Base-by-base conservation (phyloP, 352 stramenopile species). In the Elongisporangium undulatum region DNA sequence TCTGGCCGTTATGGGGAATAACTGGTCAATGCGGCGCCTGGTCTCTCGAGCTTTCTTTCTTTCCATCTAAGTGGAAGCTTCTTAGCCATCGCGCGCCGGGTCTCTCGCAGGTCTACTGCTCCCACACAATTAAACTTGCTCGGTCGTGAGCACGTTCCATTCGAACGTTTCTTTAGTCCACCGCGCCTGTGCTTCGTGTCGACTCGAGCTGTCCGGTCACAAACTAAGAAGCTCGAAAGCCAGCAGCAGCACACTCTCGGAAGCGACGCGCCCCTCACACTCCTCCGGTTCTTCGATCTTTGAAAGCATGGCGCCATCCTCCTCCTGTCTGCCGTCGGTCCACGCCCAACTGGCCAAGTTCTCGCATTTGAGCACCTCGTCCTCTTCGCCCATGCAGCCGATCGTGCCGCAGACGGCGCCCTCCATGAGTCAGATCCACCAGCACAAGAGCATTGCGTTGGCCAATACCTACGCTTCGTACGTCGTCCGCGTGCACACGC, bases 401-500 rank as follows among this genome's bases (percentile, higher is more conserved):
- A 41, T 34, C 24, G 24, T 34, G 7, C 24, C 24, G 24, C 24
- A 3, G 24, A 7, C 24, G 24, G 24, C 24, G 24, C 7, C 29
- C 13, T 41, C 29, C 29, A 41, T 41, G 24, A 34, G 24, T 15
- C 29, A 41, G 29, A 9, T 15, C 5, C 29, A 41, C 29, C 29
- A 39, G 26, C 21, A 24, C 52, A 49, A 54, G 55, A 66, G 71
- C 19, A 71, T 21, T 53, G 64, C 67, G 5, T 69, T 82, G 49
- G 76, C 71, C 48, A 61, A 66, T 3, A 82, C 73, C 21, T 87
- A 83, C 66, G 67, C 76, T 15, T 83, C 73, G 21, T 83, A 85
- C 53, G 67, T 83, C 26, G 77, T 87, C 17, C 77, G 77, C 20
- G 77, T 87, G 21, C 77, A 87, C 64, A 87, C 77, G 5, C 73